Conservation (phyloP, 768 basidiomycete genomes). For the Rhodotorula taiwanensis region DNA sequence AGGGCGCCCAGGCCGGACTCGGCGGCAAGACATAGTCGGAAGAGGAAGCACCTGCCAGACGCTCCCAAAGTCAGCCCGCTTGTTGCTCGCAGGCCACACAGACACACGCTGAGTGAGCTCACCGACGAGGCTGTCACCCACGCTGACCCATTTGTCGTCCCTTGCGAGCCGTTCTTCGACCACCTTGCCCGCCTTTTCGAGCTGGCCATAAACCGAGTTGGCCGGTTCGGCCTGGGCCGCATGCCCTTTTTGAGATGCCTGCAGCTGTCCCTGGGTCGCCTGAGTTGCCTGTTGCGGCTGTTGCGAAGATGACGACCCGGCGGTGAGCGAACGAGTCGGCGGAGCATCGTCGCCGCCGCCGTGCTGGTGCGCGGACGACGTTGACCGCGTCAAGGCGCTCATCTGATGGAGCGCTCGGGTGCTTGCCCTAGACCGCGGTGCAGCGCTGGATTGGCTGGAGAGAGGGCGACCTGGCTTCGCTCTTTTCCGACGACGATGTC, state of each 20-base stretch:
- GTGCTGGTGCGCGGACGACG: neutral
- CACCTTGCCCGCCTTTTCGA: slow-evolving; percentile 27
- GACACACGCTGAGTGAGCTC: neutral
- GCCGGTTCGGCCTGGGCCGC: neutral
- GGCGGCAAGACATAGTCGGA: slow-evolving; percentile 37
- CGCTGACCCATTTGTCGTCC: slow-evolving; percentile 27
- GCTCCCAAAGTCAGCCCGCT: neutral
- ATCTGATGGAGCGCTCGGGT: neutral
- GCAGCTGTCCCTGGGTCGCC: neutral
- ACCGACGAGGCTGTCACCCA: slow-evolving; percentile 29
- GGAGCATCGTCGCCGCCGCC: slow-evolving; percentile 4
- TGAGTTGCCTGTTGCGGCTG: too few species aligned
- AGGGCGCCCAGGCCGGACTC: slow-evolving; percentile 39
- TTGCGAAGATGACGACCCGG: neutral
- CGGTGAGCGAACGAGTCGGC: neutral
- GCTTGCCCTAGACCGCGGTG: too few species aligned
- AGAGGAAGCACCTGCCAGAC: slow-evolving; percentile 31
- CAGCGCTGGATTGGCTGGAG: too few species aligned
- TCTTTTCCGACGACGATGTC: too few species aligned
- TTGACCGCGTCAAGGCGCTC: neutral
- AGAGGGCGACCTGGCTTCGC: too few species aligned
- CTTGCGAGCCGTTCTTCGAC: slow-evolving; percentile 26
- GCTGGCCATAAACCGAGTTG: slow-evolving; percentile 20
- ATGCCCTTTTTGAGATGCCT: neutral
- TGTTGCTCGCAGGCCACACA: neutral